A percentile compares a stretch with the other conserved stretches of the same genome.
Evolutionary conservation across 768 basidiomycete genomes (phyloP).

Genomic region (Serendipita vermifera): DNA sequence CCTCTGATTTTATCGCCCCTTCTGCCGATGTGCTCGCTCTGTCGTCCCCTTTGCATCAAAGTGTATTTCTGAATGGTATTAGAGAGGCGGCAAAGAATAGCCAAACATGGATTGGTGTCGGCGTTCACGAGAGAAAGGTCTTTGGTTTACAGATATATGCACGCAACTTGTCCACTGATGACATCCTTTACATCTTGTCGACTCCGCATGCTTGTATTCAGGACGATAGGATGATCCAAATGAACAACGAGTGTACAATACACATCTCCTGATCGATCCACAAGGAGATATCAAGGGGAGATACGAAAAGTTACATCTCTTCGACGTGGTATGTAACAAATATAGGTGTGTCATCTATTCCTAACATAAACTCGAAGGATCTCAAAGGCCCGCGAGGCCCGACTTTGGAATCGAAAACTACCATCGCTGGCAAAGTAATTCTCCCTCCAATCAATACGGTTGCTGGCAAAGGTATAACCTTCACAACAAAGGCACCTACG

Average conservation of each 20-base stretch:
- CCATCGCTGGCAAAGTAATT: background rate
- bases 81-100: conserved; percentile 7
- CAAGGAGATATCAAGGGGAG: conserved; percentile 8
- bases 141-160: too few relatives aligned
- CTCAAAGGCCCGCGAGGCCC: background rate
- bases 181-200: too few relatives aligned
- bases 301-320: conserved; percentile 13
- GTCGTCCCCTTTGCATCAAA: conserved; percentile 6
- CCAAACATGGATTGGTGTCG: conserved; percentile 14
- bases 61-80: conserved; percentile 13
- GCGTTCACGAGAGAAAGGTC: conserved; percentile 13
- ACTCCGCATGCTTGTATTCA: background rate
- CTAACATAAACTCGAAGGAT: conserved; percentile 11
- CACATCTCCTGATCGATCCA: conserved; percentile 13
- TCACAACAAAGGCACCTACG: background rate
- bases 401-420: background rate
- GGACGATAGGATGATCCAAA: background rate
- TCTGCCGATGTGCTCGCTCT: conserved; percentile 10
- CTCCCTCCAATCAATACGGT: conserved; percentile 13
- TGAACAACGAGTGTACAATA: conserved; percentile 13
- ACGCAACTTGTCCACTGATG: too few relatives aligned
- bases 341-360: conserved; percentile 11
- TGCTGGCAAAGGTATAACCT: conserved; percentile 13
- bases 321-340: conserved; percentile 15
- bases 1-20: conserved; percentile 16